Evolutionary conservation across 2,329 filamentous ascomycete species (phyloP), one percentile per base, ranked within the genome.

Genomic region (Nothomitra cinnamomea): DNA sequence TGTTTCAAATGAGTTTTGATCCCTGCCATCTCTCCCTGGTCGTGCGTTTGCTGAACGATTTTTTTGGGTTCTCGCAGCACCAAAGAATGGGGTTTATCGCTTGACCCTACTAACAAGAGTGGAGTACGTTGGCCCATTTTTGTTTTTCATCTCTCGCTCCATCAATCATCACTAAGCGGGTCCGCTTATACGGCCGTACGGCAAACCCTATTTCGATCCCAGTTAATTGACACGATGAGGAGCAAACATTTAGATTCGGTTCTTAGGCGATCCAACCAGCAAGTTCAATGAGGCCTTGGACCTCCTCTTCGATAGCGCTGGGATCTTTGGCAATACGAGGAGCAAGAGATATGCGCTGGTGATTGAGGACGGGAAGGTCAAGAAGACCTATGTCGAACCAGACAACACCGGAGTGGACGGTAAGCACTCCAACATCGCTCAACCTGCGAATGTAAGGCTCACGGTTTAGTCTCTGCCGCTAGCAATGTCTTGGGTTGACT

Each of bases 341-440:
- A 84, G 85, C 69, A 94, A 95, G 79, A 79, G 90, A 51, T 95
- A 94, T 64, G 87, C 85, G 19, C 73, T 95, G 53, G 76, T 89
- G 52, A 72, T 94, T 52, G 82, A 94, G 70, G 72, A 94, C 61
- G 89, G 90, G 60, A 87, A 87, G 70, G 85, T 95, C 61, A 83
- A 83, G 69, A 78, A 82, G 62, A 77, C 83, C 19, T 80, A 87
- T 61, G 79, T 95, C 52, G 90, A 95, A 75, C 83, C 87, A 10
- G 89, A 95, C 67, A 89, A 85, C 70, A 92, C 85, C 40, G 87
- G 87, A 35, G 77, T 88, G 50, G 74, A 83, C 59, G 83, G 86
- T 88, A 71, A 67, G 66, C 58, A 7, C 42, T 25, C 52, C 5
- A 55, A 45, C 21, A 55, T 40, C 49, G n/a, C 41, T 13, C 43